Evolutionary conservation across 257 asterid species (phyloP), one percentile per base, ranked within the genome.

Genomic region (Cinchona pubescens): DNA sequence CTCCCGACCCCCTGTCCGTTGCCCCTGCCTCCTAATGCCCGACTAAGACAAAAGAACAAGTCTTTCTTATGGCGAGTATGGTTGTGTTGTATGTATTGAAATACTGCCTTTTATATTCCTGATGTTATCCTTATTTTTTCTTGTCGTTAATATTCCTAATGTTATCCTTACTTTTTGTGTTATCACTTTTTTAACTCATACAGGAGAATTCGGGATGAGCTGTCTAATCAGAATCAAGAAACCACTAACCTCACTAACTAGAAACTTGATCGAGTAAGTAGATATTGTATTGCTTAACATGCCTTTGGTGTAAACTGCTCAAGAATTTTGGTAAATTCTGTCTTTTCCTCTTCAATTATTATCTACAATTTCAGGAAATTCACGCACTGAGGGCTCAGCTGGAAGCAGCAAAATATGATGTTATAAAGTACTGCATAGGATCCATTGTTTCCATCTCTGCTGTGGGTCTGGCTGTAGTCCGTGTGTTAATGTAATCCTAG

Each of bases 161-260:
- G 51, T 59, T 67, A 29, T 32, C 13, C 29, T 38, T 56, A 16
- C 30, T 16, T 14, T 35, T 56, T 53, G 19, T 23, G 3, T 10
- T 37, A 12, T 42, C 37, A 35, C 37, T 16, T 34, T 2, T 73
- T 37, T 71, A 25, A 63, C 70, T 32, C 37, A 5, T 81, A 90
- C 90, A 94, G 98, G 97, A 89, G 98, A 85, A 92, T 89, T 40
- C 94, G 97, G 32, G 98, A 94, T 51, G 98, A 92, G 81, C 84
- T 92, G 80, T 85, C 90, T 69, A 85, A 79, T 73, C 98, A 92
- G 87, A 92, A 85, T 82, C 96, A 92, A 83, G 98, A 88, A 87
- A 94, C 95, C 35, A 67, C 88, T 73, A 89, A 87, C 87, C 98
- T 94, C 67, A 90, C 97, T 71, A 92, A 88, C 90, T n/a, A n/a